Percentiles rank a stretch among this genome's conserved stretches.
Conservation (phyloP, 345 rosid genomes). For the Salix arbutifolia region DNA sequence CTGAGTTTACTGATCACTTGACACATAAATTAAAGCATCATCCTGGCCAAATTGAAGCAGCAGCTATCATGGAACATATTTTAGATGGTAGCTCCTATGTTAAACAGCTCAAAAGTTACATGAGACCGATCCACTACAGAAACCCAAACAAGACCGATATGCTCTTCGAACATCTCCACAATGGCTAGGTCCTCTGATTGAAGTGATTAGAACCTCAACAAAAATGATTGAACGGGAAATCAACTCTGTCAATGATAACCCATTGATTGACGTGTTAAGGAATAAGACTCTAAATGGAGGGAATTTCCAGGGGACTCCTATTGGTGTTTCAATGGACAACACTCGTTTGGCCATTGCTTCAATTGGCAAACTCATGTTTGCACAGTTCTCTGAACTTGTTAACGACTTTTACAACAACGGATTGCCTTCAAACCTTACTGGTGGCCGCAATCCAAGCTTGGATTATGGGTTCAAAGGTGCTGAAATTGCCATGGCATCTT, state of each 20-base stretch:
- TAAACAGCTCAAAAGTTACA: constrained; percentile 24
- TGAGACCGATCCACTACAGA: constrained; percentile 27
- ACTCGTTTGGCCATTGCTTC: constrained; percentile 29
- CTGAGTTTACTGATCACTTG: constrained; percentile 30
- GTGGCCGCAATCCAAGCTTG: constrained; percentile 32
- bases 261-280: constrained; percentile 31
- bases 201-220: constrained; percentile 27
- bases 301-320: constrained; percentile 34
- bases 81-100: constrained; percentile 28
- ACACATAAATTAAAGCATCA: constrained; percentile 33
- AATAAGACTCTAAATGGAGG: constrained; percentile 28
- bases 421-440: constrained; percentile 32
- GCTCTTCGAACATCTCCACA: constrained; percentile 33
- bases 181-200: constrained; percentile 33
- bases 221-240: constrained; percentile 33
- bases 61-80: constrained; percentile 36
- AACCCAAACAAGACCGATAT: constrained; percentile 33
- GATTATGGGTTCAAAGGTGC: constrained; percentile 37
- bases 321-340: constrained; percentile 36
- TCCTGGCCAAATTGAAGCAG: constrained; percentile 37
- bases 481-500: constrained; percentile 38
- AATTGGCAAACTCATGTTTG: constrained; percentile 31
- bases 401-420: constrained; percentile 34
- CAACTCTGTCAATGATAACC: constrained; percentile 36
- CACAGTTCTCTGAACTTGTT: constrained; percentile 32